phyloP scores from a whole-genome alignment of 208 protist species.

The Trypanosoma cruzi region DNA sequence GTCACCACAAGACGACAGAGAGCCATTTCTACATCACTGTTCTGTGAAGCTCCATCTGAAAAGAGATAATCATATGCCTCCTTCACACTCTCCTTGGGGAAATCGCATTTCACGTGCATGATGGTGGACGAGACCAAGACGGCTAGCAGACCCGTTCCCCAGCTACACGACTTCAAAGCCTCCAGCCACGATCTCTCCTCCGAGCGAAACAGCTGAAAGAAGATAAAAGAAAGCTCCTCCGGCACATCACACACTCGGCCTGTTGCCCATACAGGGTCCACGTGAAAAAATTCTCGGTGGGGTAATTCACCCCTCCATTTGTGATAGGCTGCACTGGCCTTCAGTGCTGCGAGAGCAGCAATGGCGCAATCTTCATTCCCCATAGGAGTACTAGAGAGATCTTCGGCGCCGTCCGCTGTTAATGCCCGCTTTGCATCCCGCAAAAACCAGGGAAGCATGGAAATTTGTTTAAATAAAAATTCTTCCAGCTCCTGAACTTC shows the following conservation, averaged over 20 bases:
- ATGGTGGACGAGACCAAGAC: slow-evolving; percentile 18
- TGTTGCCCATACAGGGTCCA: slow-evolving; percentile 3
- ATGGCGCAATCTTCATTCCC: slow-evolving; percentile 1
- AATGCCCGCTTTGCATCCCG: not conserved
- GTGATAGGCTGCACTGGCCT: slow-evolving; percentile 19
- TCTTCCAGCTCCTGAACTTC: slow-evolving; percentile 8
- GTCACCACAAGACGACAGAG: slow-evolving; percentile 23
- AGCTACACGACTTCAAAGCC: slow-evolving; percentile 8
- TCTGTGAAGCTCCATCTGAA: not conserved
- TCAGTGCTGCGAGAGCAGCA: slow-evolving; percentile 19
- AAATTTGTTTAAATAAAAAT: slow-evolving; percentile 27
- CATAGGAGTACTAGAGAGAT: not conserved
- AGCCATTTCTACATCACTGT: not conserved
- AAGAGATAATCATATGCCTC: slow-evolving; percentile 20
- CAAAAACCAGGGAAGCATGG: slow-evolving; percentile 5
- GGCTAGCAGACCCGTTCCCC: slow-evolving; percentile 24
- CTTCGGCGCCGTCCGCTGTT: not conserved
- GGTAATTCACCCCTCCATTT: slow-evolving; percentile 22
- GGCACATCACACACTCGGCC: slow-evolving; percentile 10
- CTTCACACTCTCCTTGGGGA: not conserved
- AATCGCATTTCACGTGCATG: slow-evolving; percentile 9
- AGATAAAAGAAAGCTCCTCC: slow-evolving; percentile 1
- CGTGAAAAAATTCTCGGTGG: not conserved
- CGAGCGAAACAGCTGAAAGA: slow-evolving; percentile 20
- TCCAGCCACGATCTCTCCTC: slow-evolving; percentile 15